Evolutionary conservation across 2,329 filamentous ascomycete species (phyloP), one percentile per base, ranked within the genome.

Genomic region (Botryotinia calthae): DNA sequence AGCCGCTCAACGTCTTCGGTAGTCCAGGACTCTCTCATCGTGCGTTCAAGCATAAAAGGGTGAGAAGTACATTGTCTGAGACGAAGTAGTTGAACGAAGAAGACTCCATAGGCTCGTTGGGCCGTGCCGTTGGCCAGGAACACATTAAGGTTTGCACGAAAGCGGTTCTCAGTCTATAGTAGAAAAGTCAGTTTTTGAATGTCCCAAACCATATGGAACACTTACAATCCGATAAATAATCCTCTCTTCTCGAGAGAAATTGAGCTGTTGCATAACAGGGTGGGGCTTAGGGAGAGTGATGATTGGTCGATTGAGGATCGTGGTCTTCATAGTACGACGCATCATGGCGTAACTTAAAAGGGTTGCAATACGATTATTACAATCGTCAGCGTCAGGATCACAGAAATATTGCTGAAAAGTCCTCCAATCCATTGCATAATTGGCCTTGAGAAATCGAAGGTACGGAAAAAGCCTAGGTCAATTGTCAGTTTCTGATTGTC

Each of bases 191-290:
- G 72, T 28, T 54, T 70, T 25, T 74, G 34, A 61, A 69, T 71
- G 67, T 74, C 31, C 44, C 42, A 69, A 70, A 16, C 12, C 16
- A 46, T 20, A n/a, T 48, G 51, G 31, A 73, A 86, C 85, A 22
- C 84, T 81, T 78, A 90, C 85, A 64, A 87, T 85, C 2, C 85
- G 81, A 74, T 90, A 90, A 46, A 90, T 82, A 2, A 82, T 81
- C 2, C 82, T 81, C 78, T 90, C 88, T 1, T 87, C 82, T 0
- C 81, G 73, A 22, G 86, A 87, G 79, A 90, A 88, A 0, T 85
- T 76, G 0, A 87, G 80, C 74, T 77, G 79, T 7, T 84, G 76
- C 0, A 84, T 84, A 2, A 77, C 78, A 69, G 86, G 82, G 12
- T 80, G 80, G 0, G 88, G 84, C 22, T 80, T 79, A 0, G 88